Evolutionary conservation across 2,329 filamentous ascomycete species (phyloP).

Genomic region (Graphilbum ipis-grandicollis): DNA sequence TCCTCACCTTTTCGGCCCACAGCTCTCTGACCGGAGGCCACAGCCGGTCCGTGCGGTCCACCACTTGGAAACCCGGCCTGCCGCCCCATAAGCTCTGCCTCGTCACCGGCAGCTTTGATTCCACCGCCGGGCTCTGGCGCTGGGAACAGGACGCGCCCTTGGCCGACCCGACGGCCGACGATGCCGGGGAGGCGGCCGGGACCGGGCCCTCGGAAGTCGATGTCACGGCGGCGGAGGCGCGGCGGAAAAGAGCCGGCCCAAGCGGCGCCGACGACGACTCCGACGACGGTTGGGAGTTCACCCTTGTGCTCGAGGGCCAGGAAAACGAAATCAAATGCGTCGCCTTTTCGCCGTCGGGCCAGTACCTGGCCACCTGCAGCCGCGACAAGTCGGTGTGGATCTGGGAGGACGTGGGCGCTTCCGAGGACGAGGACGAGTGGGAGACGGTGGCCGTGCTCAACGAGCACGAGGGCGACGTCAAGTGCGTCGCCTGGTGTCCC

Average conservation of each 20-base stretch:
- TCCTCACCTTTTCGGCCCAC: slow-evolving; percentile 62
- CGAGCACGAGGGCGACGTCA: slow-evolving; percentile 91
- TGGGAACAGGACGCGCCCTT: slow-evolving; percentile 33
- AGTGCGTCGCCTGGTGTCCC: slow-evolving; percentile 84
- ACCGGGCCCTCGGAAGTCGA: slow-evolving; percentile 18
- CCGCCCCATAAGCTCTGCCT: slow-evolving; percentile 51
- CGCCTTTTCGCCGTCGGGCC: slow-evolving; percentile 54
- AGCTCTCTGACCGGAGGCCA: slow-evolving; percentile 74
- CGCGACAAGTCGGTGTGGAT: slow-evolving; percentile 95
- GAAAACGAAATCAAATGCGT: slow-evolving; percentile 83
- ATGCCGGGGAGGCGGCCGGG: slow-evolving; percentile 13
- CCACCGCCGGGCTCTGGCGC: slow-evolving; percentile 73
- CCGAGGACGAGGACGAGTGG: slow-evolving; percentile 78
- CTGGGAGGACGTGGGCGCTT: slow-evolving; percentile 73
- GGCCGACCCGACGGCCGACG: slow-evolving; percentile 3
- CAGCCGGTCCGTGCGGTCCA: slow-evolving; percentile 70
- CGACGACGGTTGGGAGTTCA: slow-evolving; percentile 70
- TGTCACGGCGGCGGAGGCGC: too few relatives aligned
- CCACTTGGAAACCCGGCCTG: slow-evolving; percentile 70
- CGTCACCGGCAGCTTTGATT: slow-evolving; percentile 86
- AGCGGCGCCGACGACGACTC: slow-evolving; percentile 10
- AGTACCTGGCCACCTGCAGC: slow-evolving; percentile 74
- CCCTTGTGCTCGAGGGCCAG: slow-evolving; percentile 82
- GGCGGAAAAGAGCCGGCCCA: too few relatives aligned
- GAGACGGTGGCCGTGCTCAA: slow-evolving; percentile 90